These are phyloP conservation scores for Echria macrotheca DNA, from an alignment of 495 filamentous ascomycete genomes.

Conservation along the genomic window DNA sequence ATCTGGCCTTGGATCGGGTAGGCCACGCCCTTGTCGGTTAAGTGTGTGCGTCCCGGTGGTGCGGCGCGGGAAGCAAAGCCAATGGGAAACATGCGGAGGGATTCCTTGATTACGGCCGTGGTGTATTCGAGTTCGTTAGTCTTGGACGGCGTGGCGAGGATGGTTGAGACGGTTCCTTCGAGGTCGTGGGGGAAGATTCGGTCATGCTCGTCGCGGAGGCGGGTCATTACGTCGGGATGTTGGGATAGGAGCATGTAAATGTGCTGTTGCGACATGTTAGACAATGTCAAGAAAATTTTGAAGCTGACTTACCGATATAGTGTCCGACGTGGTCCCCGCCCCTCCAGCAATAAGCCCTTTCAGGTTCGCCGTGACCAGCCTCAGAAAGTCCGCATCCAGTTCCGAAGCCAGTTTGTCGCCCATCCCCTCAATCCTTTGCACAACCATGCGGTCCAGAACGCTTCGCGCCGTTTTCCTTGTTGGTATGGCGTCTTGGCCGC, in stretches of 20 bases:
- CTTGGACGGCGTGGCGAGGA: not conserved
- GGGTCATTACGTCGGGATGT: not conserved
- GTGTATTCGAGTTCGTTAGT: constrained; percentile 1
- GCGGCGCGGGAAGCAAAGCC: not conserved
- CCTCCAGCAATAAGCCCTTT: constrained; percentile 1
- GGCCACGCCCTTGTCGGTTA: not conserved
- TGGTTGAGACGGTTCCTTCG: not conserved
- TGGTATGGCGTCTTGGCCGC: not conserved
- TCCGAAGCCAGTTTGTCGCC: not conserved
- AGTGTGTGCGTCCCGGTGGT: not conserved
- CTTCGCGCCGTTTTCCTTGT: not conserved
- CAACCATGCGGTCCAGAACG: not conserved
- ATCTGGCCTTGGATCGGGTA: not conserved
- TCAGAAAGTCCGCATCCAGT: not conserved
- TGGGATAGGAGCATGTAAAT: constrained; percentile 1
- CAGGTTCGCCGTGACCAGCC: not conserved
- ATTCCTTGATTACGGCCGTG: constrained; percentile 4
- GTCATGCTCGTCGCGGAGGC: constrained; percentile 1
- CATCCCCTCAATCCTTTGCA: not conserved
- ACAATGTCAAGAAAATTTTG: not conserved
- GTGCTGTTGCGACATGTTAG: not conserved
- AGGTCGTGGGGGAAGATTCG: not conserved
- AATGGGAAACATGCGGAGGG: constrained; percentile 3
- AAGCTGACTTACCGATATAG: not conserved
- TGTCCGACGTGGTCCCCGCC: not conserved